Evolutionary conservation across 805 yeast genomes (phyloP), one percentile per base, ranked within the genome.

Genomic region (Brettanomyces sp.): DNA sequence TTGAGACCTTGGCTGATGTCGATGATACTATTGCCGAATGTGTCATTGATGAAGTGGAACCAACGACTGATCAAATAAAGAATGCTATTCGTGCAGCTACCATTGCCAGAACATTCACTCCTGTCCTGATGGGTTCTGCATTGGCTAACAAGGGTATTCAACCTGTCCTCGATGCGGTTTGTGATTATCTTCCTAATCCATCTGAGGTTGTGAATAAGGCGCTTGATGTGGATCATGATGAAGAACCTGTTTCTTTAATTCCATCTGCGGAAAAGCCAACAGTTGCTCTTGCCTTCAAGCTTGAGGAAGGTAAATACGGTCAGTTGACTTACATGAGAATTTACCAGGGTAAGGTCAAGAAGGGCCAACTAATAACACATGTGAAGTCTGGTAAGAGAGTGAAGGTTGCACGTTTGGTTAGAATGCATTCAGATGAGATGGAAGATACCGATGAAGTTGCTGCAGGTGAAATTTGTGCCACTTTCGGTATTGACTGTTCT

Each of bases 111-210:
- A 85, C 78, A 63, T 93, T 93, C 73, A 88, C 98, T 12, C 99
- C 99, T n/a, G 98, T 93, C n/a, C 73, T 91, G 53, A 93, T 93
- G 97, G 99, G 99, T 22, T 88, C 97, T 43, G 99, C 99, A 18
- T 74, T 93, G 52, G 99, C 98, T 48, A 93, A 93, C 70, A 86
- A 82, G 54, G 96, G 97, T 66, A 76, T 93, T 53, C 99, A 93
- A 72, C 90, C 90, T 22, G 96, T 91, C 35, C 73, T 93, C 56
- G 97, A 93, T 65, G 93, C 97, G 37, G 95, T 93, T 49, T 91
- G 91, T 53, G 97, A 91, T 64, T 93, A 81, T 67, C 76, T 93
- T 58, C 99, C 99, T 41, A 82, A 91, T 64, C 99, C 99, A 46
- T 80, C 93, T 50, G 96, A 93, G 67, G 82, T 93, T 46, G 72